Evolutionary conservation across 805 yeast species (phyloP).

Genomic region (Trichomonascus vanleenenianus): DNA sequence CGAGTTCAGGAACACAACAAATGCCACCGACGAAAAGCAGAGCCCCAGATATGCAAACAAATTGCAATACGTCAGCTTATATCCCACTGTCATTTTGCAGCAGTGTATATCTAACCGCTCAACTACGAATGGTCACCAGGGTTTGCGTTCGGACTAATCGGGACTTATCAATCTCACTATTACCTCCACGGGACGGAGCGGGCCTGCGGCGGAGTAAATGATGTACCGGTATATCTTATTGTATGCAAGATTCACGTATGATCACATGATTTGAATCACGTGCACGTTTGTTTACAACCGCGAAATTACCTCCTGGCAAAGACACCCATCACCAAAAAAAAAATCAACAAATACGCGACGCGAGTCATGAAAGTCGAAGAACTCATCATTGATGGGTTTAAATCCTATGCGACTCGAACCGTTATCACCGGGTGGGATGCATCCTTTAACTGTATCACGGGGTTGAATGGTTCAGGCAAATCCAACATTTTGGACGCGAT

Average conservation of each 20-base stretch:
- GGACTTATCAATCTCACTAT: too few relatives aligned
- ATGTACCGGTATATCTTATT: too few relatives aligned
- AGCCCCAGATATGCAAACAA: conserved; percentile 26
- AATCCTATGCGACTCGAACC: conserved; percentile 94
- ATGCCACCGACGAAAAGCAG: conserved; percentile 35
- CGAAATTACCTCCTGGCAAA: too few relatives aligned
- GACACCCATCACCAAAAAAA: not conserved
- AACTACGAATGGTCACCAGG: too few relatives aligned
- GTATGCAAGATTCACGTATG: too few relatives aligned
- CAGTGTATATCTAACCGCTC: too few relatives aligned
- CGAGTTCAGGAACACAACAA: conserved; percentile 36
- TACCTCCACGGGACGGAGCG: too few relatives aligned
- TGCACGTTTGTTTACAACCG: too few relatives aligned
- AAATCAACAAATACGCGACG: not conserved
- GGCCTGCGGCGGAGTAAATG: too few relatives aligned
- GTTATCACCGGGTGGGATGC: conserved; percentile 94
- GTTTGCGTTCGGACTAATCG: too few relatives aligned
- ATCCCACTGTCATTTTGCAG: too few relatives aligned
- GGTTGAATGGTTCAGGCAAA: conserved; percentile 95
- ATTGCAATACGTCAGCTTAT: not conserved
- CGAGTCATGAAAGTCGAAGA: conserved; percentile 82
- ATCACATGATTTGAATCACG: too few relatives aligned
- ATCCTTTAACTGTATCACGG: conserved; percentile 96
- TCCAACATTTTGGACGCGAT: conserved; percentile 95
- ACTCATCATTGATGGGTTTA: conserved; percentile 93